Evolutionary conservation across 2,329 filamentous ascomycete genomes (phyloP).

Genomic region (Ophiostoma triangulosporum): DNA sequence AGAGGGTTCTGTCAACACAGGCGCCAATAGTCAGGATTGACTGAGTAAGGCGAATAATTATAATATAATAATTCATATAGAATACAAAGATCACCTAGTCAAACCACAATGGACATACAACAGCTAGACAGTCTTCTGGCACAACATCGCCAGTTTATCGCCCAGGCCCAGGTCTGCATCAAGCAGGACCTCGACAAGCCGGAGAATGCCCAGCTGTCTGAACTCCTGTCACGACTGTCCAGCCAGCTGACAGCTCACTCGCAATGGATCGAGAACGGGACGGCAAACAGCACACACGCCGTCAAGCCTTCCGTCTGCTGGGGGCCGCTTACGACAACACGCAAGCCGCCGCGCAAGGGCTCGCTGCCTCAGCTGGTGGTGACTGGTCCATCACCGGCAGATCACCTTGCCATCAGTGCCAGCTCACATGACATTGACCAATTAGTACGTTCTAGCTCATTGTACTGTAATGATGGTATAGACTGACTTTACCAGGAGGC

Average conservation of each 20-base stretch:
- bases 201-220: not conserved
- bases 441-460: not conserved
- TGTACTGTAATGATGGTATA: too few relatives aligned
- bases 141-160: constrained; percentile 4
- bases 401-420: not conserved
- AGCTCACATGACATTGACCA: not conserved
- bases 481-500: constrained; percentile 1
- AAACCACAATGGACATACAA: too few relatives aligned
- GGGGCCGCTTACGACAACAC: not conserved
- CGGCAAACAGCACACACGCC: not conserved
- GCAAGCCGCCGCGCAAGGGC: not conserved
- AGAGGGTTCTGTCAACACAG: too few relatives aligned
- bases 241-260: not conserved
- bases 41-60: too few relatives aligned
- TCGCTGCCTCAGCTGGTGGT: not conserved
- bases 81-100: too few relatives aligned
- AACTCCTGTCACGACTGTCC: not conserved
- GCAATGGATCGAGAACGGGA: not conserved
- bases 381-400: not conserved
- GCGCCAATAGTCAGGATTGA: too few relatives aligned
- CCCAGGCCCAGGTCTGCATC: not conserved
- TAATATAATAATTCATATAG: too few relatives aligned
- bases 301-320: not conserved
- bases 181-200: not conserved
- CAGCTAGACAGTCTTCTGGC: not conserved